Percentiles rank a stretch among this genome's conserved stretches.
phyloP scores from a whole-genome alignment of 1,139 yeast species.

The Eremothecium sinecaudum region DNA sequence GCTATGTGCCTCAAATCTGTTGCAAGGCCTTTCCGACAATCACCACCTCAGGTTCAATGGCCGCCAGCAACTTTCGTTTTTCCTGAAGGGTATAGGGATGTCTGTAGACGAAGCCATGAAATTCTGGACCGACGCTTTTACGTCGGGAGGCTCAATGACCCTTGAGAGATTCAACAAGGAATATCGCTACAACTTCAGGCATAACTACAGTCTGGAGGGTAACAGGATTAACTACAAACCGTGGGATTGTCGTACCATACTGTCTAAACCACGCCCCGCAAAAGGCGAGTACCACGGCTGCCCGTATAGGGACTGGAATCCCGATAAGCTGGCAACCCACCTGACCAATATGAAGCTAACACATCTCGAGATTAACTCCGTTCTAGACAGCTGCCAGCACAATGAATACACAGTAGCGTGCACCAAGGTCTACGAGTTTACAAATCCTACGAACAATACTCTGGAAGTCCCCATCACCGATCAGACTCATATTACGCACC shows the following conservation, averaged over 20 bases:
- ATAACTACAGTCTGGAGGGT: slow-evolving; percentile 87
- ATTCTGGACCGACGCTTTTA: slow-evolving; percentile 75
- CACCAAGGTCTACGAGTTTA: slow-evolving; percentile 70
- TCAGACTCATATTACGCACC: slow-evolving; percentile 59
- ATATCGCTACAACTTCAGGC: slow-evolving; percentile 78
- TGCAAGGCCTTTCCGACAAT: slow-evolving; percentile 46
- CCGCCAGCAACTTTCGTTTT: slow-evolving; percentile 76
- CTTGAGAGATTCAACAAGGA: slow-evolving; percentile 78
- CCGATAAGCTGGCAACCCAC: slow-evolving; percentile 49
- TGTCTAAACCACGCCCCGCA: slow-evolving; percentile 62
- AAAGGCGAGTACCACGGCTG: slow-evolving; percentile 81
- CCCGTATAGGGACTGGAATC: slow-evolving; percentile 70
- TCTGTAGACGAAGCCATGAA: slow-evolving; percentile 77
- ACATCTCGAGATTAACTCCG: slow-evolving; percentile 51
- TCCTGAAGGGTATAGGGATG: slow-evolving; percentile 82
- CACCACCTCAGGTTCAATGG: slow-evolving; percentile 76
- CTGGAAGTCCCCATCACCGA: slow-evolving; percentile 37
- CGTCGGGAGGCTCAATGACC: slow-evolving; percentile 43
- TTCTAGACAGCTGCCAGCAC: slow-evolving; percentile 55
- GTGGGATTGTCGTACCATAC: slow-evolving; percentile 71
- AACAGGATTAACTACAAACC: slow-evolving; percentile 78
- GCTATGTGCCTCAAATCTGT: slow-evolving; percentile 65
- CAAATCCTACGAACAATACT: slow-evolving; percentile 30
- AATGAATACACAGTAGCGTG: slow-evolving; percentile 79
- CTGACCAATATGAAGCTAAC: slow-evolving; percentile 60